Evolutionary conservation across 108 stramenopile species (phyloP).

Genomic region (Cyclostephanos tholiformis): DNA sequence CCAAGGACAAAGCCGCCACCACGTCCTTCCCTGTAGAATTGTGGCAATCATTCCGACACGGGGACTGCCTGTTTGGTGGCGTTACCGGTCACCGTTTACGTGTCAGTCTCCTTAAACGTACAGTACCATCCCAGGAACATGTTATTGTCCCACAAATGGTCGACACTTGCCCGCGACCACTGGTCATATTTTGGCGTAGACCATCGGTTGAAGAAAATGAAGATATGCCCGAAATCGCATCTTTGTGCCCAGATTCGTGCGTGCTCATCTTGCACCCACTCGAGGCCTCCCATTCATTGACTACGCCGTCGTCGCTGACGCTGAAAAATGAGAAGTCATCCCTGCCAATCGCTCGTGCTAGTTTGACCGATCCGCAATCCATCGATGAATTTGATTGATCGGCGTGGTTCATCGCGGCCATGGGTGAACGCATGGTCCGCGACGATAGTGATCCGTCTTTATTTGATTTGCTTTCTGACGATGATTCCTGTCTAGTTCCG

Average conservation of each 20-base stretch:
- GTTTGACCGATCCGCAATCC: conserved; percentile 43
- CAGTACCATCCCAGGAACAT: conserved; percentile 88
- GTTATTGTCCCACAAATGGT: conserved; percentile 61
- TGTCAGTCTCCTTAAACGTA: conserved; percentile 62
- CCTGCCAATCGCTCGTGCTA: conserved; percentile 44
- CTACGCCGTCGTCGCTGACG: conserved; percentile 64
- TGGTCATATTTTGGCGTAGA: conserved; percentile 24
- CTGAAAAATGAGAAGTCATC: conserved; percentile 60
- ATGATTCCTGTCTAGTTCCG: conserved; percentile 20
- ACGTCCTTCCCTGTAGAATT: no score
- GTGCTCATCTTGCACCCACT: conserved; percentile 57
- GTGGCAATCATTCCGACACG: no score
- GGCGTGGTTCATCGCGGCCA: conserved; percentile 51
- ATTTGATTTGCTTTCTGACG: neutral
- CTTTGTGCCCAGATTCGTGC: conserved; percentile 60
- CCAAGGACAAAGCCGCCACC: no score
- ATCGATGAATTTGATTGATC: conserved; percentile 17
- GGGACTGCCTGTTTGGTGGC: no score
- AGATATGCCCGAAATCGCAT: conserved; percentile 64
- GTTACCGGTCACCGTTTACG: neutral
- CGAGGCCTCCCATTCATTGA: conserved; percentile 81
- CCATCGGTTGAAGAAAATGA: conserved; percentile 39
- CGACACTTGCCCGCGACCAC: conserved; percentile 13
- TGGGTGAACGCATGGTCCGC: conserved; percentile 59
- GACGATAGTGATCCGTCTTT: conserved; percentile 15